Base-by-base conservation (phyloP, 2,329 filamentous ascomycete genomes). In the Arthrobotrys entomopaga region DNA sequence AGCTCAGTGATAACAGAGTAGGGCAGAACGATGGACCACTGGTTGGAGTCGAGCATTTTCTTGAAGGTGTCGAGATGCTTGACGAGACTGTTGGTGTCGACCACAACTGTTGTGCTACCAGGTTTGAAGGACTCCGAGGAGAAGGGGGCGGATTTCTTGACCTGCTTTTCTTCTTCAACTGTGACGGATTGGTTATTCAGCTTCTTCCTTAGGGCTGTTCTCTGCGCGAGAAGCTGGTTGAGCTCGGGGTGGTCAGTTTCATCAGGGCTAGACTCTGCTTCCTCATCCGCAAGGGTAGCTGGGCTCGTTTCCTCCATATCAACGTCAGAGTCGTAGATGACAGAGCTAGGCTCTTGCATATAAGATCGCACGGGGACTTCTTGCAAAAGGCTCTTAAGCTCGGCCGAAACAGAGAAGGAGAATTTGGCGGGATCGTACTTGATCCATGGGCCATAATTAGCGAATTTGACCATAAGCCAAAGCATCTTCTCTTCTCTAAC, bases 401-500 rank as follows among this genome's bases (percentile, higher is more conserved):
- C 66, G 3, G 64, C 57, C 15, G 78, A 76, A 0, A 84, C 83
- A 0, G 80, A 78, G 61, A 88, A 88, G 0, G 75, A 76, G 2
- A 24, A 49, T 43, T 43, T 70, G 66, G 52, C 63, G 15, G 50
- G 38, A 34, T 50, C 26, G 52, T 24, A 74, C 15, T 60, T 63
- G 46, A 69, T 49, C 58, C 65, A 70, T 34, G 49, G 52, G 16
- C 71, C 78, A 65, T 66, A 77, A 61, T 65, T 78, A 75, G 42
- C 81, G 77, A 3, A 89, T 82, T 80, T 82, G 52, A 83, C 82
- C 0, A 84, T 87, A 0, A 90, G 80, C 82, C 86, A 89, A 0
- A 91, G 78, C 0, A 89, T 85, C 0, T 89, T 83, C 60, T 87
- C 86, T 38, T 84, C 85, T 4, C 89, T 83, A n/a, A 86, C 82